These are phyloP conservation scores for Ballota nigra DNA, from an alignment of 257 asterid genomes.

Conservation along the genomic window DNA sequence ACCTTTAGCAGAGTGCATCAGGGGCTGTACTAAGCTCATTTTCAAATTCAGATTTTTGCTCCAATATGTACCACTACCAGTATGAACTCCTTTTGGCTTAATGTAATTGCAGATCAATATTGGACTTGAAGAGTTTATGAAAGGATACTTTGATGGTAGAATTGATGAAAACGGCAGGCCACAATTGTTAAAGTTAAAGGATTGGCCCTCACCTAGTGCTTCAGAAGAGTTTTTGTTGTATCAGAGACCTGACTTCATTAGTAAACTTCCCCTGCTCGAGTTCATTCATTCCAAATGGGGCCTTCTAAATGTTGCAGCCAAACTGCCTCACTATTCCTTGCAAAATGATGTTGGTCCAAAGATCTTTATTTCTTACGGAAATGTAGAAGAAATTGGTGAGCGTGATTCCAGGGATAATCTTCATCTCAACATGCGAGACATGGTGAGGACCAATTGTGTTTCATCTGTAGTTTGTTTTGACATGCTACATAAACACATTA, in stretches of 20 bases:
- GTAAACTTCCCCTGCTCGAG: conserved; percentile 89
- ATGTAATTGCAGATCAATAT: conserved; percentile 62
- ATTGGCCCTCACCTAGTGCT: conserved; percentile 96
- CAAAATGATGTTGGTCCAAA: conserved; percentile 98
- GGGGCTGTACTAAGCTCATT: not conserved
- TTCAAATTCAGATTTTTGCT: conserved; percentile 6
- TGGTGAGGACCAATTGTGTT: conserved; percentile 46
- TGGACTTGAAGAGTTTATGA: conserved; percentile 75
- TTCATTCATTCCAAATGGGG: conserved; percentile 99
- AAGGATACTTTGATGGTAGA: conserved; percentile 88
- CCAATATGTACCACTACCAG: conserved; percentile 14
- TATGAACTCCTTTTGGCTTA: conserved; percentile 25
- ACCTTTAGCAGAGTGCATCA: conserved; percentile 2
- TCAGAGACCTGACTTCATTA: conserved; percentile 91
- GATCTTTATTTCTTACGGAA: conserved; percentile 79
- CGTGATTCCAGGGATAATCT: conserved; percentile 77
- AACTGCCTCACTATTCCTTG: conserved; percentile 94
- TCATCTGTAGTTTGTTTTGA: not conserved
- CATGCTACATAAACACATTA: not conserved
- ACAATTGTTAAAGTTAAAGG: conserved; percentile 82
- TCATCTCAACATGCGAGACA: conserved; percentile 85
- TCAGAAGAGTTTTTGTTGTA: conserved; percentile 91
- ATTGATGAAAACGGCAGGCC: conserved; percentile 59
- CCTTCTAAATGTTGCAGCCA: conserved; percentile 94
- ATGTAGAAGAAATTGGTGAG: conserved; percentile 55